Base-by-base conservation (phyloP, 306 rosid species). In the Trifolium subterraneum region DNA sequence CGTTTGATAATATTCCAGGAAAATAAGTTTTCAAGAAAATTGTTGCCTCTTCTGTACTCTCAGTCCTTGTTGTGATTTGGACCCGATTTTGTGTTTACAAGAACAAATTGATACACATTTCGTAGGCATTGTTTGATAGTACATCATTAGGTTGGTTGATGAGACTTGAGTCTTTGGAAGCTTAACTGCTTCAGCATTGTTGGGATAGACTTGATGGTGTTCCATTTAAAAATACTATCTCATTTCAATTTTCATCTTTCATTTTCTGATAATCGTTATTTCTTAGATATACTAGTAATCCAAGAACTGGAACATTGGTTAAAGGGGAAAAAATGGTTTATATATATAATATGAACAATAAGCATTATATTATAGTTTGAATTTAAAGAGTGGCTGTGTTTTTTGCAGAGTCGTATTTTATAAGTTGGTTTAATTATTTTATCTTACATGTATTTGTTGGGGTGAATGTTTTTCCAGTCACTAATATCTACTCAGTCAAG, bases 401-500 rank as follows among this genome's bases (percentile, higher is more conserved):
- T 75, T 80, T 54, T 51, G 38, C 42, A 38, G 44, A 52, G 79
- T 35, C 18, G 19, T 81, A 18, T 58, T 72, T 81, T 72, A 38
- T 45, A 51, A 22, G 55, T 31, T 44, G 60, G 48, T 78, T 41
- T 71, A 54, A 39, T 51, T 74, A 61, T 73, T 72, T 42, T 69
- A 2, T 23, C 76, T 72, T 71, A 78, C 76, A 56, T 74, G 78
- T 50, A 77, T 72, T 73, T 42, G 14, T 64, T 35, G 23, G 66
- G 74, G 81, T 81, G 79, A 67, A 52, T 81, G 63, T 78, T 86
- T 79, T 82, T 86, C 83, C 89, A 91, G 98, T 94, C 98, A 77
- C 72, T 94, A 79, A 79, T 94, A 81, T 91, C 97, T 82, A 91
- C 97, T 62, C 90, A 82, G 73, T 88, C 98, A 74, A 90, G 97